Evolutionary conservation across 352 stramenopile genomes (phyloP).

Genomic region (Phytophthora litchii): DNA sequence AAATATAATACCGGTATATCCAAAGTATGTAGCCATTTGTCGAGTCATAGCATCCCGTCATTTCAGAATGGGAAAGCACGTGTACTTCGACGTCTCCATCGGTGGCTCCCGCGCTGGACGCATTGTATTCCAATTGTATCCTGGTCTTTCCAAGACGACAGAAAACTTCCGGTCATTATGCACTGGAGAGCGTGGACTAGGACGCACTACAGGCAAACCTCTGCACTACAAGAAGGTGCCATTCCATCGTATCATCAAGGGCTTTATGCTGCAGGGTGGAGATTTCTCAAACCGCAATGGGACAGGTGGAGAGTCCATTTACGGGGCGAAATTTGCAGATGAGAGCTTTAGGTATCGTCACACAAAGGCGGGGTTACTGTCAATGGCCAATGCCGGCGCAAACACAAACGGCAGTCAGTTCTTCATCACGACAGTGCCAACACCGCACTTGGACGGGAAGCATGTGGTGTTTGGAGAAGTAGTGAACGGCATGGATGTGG

Average conservation of each 20-base stretch:
- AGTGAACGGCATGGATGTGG: conserved; percentile 65
- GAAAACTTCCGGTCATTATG: conserved; percentile 71
- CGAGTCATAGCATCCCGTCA: background rate
- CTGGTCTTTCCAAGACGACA: conserved; percentile 56
- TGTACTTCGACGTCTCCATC: conserved; percentile 87
- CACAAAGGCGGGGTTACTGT: conserved; percentile 91
- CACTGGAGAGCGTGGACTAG: conserved; percentile 76
- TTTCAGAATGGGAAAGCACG: conserved; percentile 30
- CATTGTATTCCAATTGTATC: conserved; percentile 71
- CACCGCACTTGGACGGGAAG: conserved; percentile 97
- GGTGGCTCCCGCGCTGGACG: conserved; percentile 72
- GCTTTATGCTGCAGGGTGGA: conserved; percentile 87
- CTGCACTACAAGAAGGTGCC: conserved; percentile 70
- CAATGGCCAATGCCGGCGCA: conserved; percentile 93
- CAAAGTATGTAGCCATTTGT: background rate
- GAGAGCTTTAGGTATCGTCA: conserved; percentile 97
- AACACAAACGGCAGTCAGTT: conserved; percentile 87
- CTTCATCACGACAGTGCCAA: conserved; percentile 86
- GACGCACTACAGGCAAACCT: conserved; percentile 56
- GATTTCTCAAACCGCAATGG: conserved; percentile 83
- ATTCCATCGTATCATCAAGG: conserved; percentile 88
- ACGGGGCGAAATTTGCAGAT: conserved; percentile 85
- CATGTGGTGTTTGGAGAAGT: conserved; percentile 99
- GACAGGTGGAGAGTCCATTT: conserved; percentile 88
- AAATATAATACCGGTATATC: background rate